Evolutionary conservation across 768 basidiomycete genomes (phyloP), one percentile per base, ranked within the genome.

Genomic region (Tricholoma matsutake): DNA sequence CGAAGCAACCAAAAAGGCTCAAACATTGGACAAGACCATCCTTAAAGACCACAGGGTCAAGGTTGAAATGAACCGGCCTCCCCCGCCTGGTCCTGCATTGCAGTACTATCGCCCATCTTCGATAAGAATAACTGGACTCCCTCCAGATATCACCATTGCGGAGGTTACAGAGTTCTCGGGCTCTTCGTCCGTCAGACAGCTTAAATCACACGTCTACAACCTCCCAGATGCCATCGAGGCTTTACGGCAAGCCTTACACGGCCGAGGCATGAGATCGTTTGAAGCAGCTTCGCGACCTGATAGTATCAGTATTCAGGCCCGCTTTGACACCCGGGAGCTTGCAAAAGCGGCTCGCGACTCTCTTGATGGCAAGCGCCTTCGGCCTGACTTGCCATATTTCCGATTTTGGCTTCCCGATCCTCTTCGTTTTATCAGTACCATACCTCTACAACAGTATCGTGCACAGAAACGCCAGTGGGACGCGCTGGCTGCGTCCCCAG

Each of bases 381-480:
- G 58, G 8, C 68, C 61, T 31, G 72, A 73, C 1, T 73, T 72
- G 37, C 74, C 76, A 2, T 58, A 56, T 16, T 62, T 83, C 35
- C 75, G 75, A 60, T 64, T 79, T 18, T 73, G 73, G 28, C 79
- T 83, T 51, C 82, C 83, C 0, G 73, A 79, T 63, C 81, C 83
- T 0, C 73, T 83, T 63, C 73, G 80, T 54, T 88, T 85, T 68
- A 75, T 76, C 13, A 79, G 84, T 43, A 74, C 69, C 28, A 79
- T 86, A 47, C 76, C 82, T 0, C 54, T 61, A 9, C 77, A 75
- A 28, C 85, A 87, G 60, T 84, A 83, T 69, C 68, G 71, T 25
- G 81, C 83, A 4, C 85, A 87, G 68, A 79, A 71, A 58, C 67
- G 61, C 2, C 74, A 76, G 20, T 87, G 85, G 86, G 75, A 81